Evolutionary conservation across 1,284 basidiomycete species (phyloP), one percentile per base, ranked within the genome.

Genomic region (Rhodotorula sp.): DNA sequence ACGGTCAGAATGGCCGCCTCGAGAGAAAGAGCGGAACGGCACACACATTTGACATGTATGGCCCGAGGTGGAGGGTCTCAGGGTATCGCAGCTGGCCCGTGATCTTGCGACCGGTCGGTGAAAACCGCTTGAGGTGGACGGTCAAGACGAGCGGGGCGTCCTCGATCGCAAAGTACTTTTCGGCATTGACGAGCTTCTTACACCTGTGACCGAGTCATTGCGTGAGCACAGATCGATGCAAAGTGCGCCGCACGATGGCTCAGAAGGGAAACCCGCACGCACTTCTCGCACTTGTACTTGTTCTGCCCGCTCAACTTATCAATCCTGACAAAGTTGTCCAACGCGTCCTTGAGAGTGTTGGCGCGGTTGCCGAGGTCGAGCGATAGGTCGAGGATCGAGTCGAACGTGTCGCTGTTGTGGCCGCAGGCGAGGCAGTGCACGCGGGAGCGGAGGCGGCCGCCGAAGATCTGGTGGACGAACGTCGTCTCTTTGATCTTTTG

Each of bases 251-350:
- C n/a, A n/a, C n/a, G n/a, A n/a, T n/a, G n/a, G n/a, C n/a, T n/a
- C n/a, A n/a, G n/a, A 59, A 15, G 37, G 8, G 22, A 44, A 15
- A 24, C 24, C 18, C 5, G 20, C 1, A 84, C 89, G 77, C 78
- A 95, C 91, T 92, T 95, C 80, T 99, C 95, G 81, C 96, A 99
- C 79, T 94, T 92, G 82, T 99, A 99, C 82, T 96, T 96, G 84
- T 99, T 93, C 9, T 88, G 87, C 0, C 95, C 96, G 68, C 87
- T 90, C 63, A 99, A 81, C 74, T 85, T 83, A 77, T 99, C 96
- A 60, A 90, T 83, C 26, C 88, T 88, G 28, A 91, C 87, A 77
- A 97, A 98, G 72, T 87, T 89, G 52, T 86, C 85, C 72, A 99
- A 82, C 16, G 94, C 93, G 26, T 90, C 87, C 76, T 84, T 86